Conservation (phyloP, 768 basidiomycete genomes). For the Suillus brevipes region DNA sequence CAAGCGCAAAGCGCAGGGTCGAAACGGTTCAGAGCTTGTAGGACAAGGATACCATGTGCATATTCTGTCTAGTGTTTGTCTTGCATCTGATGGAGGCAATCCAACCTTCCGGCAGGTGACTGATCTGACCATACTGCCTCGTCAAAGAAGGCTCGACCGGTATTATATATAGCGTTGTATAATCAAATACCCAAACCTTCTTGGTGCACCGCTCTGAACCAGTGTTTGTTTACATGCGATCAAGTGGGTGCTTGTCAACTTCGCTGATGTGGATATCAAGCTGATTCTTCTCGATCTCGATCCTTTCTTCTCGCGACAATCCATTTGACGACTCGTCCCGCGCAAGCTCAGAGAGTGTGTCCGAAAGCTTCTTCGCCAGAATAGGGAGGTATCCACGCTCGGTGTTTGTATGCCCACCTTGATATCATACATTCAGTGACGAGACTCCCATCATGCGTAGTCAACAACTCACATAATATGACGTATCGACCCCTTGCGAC, state of each 20-base stretch:
- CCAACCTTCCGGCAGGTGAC: background rate
- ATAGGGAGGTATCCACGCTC: slow-evolving; percentile 89
- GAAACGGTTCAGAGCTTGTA: background rate
- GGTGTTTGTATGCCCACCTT: slow-evolving; percentile 91
- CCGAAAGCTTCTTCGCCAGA: slow-evolving; percentile 67
- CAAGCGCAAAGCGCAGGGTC: background rate
- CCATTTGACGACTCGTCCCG: slow-evolving; percentile 33
- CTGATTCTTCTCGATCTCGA: slow-evolving; percentile 21
- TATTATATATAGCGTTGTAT: slow-evolving; percentile 6
- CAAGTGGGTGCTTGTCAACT: slow-evolving; percentile 73
- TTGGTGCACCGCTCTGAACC: background rate
- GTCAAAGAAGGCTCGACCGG: background rate
- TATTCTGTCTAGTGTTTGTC: background rate
- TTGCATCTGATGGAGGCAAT: background rate
- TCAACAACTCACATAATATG: slow-evolving; percentile 68
- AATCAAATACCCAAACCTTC: slow-evolving; percentile 27
- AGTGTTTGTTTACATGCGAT: slow-evolving; percentile 49
- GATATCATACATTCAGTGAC: slow-evolving; percentile 15
- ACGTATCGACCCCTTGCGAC: slow-evolving; percentile 76
- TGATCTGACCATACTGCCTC: background rate
- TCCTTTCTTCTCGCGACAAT: slow-evolving; percentile 35
- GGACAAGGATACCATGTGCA: background rate
- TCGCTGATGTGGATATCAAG: slow-evolving; percentile 71
- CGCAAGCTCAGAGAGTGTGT: slow-evolving; percentile 39
- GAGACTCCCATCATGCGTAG: slow-evolving; percentile 12